These are phyloP conservation scores for Pisolithus thermaeus DNA, from an alignment of 1,284 basidiomycete species.

Conservation along the genomic window DNA sequence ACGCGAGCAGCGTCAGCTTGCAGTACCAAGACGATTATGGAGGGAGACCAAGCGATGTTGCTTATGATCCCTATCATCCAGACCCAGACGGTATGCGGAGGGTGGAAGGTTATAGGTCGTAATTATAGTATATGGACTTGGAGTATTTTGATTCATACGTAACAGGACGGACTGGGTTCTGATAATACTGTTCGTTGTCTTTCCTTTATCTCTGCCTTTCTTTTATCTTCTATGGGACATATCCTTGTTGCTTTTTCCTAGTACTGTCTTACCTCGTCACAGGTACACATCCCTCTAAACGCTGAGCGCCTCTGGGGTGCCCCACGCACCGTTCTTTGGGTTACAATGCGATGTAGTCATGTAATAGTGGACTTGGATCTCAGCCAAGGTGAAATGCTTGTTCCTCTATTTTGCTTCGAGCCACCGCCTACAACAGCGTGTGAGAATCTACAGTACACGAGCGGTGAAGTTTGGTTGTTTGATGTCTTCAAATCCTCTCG, in stretches of 20 bases:
- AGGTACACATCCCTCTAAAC: no score
- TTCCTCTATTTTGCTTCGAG: no score
- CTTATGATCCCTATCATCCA: slow-evolving; percentile 26
- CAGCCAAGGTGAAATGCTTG: no score
- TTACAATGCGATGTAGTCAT: no score
- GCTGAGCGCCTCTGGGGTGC: no score
- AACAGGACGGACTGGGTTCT: background rate
- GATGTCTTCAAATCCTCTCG: slow-evolving; percentile 40
- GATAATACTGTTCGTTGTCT: background rate
- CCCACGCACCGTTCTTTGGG: no score
- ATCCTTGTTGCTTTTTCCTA: background rate
- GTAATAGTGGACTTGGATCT: no score
- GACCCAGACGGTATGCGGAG: slow-evolving; percentile 13
- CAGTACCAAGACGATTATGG: slow-evolving; percentile 40
- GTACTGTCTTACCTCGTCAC: background rate
- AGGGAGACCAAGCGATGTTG: slow-evolving; percentile 12
- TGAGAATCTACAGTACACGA: background rate
- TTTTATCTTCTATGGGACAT: background rate
- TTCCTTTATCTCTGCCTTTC: background rate
- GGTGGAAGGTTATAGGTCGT: background rate
- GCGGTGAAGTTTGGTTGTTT: background rate
- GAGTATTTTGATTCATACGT: background rate
- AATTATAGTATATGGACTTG: background rate
- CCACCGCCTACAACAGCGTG: no score
- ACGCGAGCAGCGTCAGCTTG: slow-evolving; percentile 40